Base-by-base conservation (phyloP, 139 green algal genomes). In the Chlorokybus atmophyticus region DNA sequence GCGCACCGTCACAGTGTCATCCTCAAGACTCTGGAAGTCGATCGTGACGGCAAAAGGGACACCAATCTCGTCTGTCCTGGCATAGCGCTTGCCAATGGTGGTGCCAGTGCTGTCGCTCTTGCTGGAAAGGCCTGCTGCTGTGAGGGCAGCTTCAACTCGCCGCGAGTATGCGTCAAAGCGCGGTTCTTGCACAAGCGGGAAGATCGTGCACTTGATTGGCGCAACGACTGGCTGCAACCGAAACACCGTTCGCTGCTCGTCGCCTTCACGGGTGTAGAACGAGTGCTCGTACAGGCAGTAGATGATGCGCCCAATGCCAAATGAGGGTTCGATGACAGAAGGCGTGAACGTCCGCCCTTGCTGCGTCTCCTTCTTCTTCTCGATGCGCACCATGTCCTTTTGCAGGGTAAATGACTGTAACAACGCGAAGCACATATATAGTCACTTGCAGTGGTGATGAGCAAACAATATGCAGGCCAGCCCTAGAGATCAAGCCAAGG, bases 261-360 rank as follows among this genome's bases (percentile, higher is more conserved):
- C 75, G 50, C 59, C 71, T 25, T 58, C 75, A 19, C 90, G 84
- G 2, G 75, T 72, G 75, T 94, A 94, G 74, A 88, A 97, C 27
- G 62, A 65, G 77, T 98, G 91, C 79, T 98, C 91, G 59, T 95
- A 95, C 50, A 98, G 75, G 81, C 85, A 94, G 78, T 98, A 98
- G 64, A 98, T 83, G 76, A 98, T 91, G 66, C 91, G 82, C 6
- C 91, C 91, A 47, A 98, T 93, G 56, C 91, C 91, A 59, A 98
- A 98, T 0, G 91, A 98, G 8, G 91, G 91, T 79, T 98, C 91
- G 42, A 98, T 95, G 24, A 98, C 91, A 25, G 64, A 82, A 1
- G 91, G 91, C 14, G 76, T 90, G 78, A 89, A 93, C 48, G 67
- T 85, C 42, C 77, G 75, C 59, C 79, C 65, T 40, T 68, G 40